Percentiles rank a stretch among this genome's conserved stretches.
Evolutionary conservation across 805 yeast genomes (phyloP).

Genomic region (Saccharomycopsis sp.): DNA sequence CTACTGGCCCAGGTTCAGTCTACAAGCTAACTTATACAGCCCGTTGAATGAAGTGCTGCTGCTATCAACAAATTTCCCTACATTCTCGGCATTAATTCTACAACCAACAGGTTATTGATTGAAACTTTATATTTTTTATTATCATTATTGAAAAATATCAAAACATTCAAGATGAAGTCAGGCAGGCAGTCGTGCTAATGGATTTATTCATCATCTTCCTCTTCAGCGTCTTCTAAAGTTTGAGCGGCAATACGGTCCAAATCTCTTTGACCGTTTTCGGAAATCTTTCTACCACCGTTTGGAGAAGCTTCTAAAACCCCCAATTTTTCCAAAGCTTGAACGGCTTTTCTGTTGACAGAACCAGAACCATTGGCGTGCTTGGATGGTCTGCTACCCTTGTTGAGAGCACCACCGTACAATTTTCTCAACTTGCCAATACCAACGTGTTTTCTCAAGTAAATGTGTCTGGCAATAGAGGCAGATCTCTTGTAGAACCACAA

Average conservation of each 20-base stretch:
- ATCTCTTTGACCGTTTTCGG: slow-evolving; percentile 99
- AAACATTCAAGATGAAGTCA: too few species aligned
- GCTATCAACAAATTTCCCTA: too few species aligned
- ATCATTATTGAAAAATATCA: too few species aligned
- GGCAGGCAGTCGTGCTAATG: too few species aligned
- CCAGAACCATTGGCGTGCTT: slow-evolving; percentile 99
- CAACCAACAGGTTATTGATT: too few species aligned
- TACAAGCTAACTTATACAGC: too few species aligned
- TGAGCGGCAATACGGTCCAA: slow-evolving; percentile 99
- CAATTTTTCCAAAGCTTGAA: slow-evolving; percentile 96
- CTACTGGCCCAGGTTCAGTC: too few species aligned
- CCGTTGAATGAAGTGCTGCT: too few species aligned
- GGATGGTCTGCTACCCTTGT: slow-evolving; percentile 98
- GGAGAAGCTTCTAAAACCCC: slow-evolving; percentile 94
- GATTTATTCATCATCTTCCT: slow-evolving; percentile 34
- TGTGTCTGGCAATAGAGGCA: slow-evolving; percentile 99
- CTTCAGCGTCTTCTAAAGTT: slow-evolving; percentile 88
- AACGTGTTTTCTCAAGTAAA: slow-evolving; percentile 98
- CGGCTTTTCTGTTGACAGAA: slow-evolving; percentile 96
- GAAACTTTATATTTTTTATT: too few species aligned
- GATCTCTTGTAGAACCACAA: slow-evolving; percentile 99
- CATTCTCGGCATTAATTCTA: too few species aligned
- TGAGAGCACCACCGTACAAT: slow-evolving; percentile 97
- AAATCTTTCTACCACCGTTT: slow-evolving; percentile 99
- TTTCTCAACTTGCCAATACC: slow-evolving; percentile 99